A percentile compares a stretch with the other conserved stretches of the same genome.
These are phyloP conservation scores for Prunella vulgaris DNA, from an alignment of 257 asterid genomes.

Conservation along the genomic window DNA sequence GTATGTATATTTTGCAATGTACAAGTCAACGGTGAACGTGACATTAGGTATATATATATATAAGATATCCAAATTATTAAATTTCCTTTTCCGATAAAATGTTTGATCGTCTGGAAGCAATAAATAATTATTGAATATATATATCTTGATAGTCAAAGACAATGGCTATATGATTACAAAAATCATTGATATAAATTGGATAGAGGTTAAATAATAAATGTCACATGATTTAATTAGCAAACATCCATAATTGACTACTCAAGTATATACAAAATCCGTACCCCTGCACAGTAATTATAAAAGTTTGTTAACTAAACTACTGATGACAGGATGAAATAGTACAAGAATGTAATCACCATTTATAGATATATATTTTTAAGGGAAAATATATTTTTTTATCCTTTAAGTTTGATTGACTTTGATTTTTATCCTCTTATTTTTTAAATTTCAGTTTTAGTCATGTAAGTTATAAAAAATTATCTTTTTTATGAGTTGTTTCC, in stretches of 20 bases:
- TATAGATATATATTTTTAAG: too few species aligned
- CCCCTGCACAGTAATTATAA: neutral
- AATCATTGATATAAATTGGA: neutral
- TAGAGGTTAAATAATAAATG: neutral
- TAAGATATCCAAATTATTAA: neutral
- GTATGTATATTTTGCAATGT: neutral
- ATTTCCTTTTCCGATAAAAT: neutral
- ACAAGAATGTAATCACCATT: too few species aligned
- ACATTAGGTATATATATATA: slow-evolving; percentile 13
- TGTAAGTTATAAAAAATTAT: too few species aligned
- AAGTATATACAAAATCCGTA: neutral
- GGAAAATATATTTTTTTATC: too few species aligned
- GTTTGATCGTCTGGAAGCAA: slow-evolving; percentile 3
- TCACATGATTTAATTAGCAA: neutral
- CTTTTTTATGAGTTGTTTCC: too few species aligned
- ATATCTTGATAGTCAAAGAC: slow-evolving; percentile 20
- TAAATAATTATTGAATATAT: neutral
- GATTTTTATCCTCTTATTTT: too few species aligned
- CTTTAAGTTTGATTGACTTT: too few species aligned
- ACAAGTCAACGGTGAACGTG: slow-evolving; percentile 8
- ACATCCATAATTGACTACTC: neutral
- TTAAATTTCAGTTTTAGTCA: too few species aligned
- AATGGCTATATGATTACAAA: neutral
- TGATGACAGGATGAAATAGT: too few species aligned
- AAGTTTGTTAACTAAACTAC: too few species aligned